These are phyloP conservation scores for Wallacemonas sp. DNA, from an alignment of 208 protist genomes.

Conservation along the genomic window DNA sequence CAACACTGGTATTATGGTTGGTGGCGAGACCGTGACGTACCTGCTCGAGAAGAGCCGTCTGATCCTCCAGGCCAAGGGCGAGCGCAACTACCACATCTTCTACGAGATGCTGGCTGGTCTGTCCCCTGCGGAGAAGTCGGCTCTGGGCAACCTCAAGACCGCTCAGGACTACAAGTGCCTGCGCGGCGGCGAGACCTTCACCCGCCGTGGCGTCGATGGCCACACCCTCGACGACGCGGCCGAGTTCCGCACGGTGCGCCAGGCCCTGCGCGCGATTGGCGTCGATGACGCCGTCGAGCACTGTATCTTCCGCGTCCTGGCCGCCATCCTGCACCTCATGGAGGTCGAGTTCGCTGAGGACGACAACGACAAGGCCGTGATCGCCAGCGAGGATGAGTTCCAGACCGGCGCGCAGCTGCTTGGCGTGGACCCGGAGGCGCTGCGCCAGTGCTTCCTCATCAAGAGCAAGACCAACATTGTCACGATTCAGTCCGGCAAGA, in stretches of 20 bases:
- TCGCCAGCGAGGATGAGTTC: slow-evolving; percentile 48
- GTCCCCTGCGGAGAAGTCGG: slow-evolving; percentile 60
- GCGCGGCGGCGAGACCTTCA: slow-evolving; percentile 80
- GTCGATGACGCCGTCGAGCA: slow-evolving; percentile 50
- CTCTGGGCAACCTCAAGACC: slow-evolving; percentile 70
- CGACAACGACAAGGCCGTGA: slow-evolving; percentile 78
- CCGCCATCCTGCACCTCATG: slow-evolving; percentile 92
- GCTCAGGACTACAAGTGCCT: slow-evolving; percentile 88
- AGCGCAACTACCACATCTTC: slow-evolving; percentile 97
- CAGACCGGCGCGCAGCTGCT: slow-evolving; percentile 61
- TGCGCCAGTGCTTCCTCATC: slow-evolving; percentile 80
- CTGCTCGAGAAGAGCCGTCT: slow-evolving; percentile 95
- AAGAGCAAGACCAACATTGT: slow-evolving; percentile 75
- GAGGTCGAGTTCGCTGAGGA: slow-evolving; percentile 87
- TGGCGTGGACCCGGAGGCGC: slow-evolving; percentile 49
- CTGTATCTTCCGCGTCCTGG: slow-evolving; percentile 90
- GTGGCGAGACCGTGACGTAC: slow-evolving; percentile 88
- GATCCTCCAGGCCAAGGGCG: slow-evolving; percentile 84
- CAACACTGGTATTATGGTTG: slow-evolving; percentile 79
- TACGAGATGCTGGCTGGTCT: slow-evolving; percentile 94
- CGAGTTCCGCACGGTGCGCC: slow-evolving; percentile 76
- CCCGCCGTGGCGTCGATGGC: slow-evolving; percentile 80
- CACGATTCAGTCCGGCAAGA: slow-evolving; percentile 71
- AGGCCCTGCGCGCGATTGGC: slow-evolving; percentile 76
- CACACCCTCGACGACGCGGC: slow-evolving; percentile 87